Conservation (phyloP, 352 stramenopile species). For the Aphanomyces astaci region DNA sequence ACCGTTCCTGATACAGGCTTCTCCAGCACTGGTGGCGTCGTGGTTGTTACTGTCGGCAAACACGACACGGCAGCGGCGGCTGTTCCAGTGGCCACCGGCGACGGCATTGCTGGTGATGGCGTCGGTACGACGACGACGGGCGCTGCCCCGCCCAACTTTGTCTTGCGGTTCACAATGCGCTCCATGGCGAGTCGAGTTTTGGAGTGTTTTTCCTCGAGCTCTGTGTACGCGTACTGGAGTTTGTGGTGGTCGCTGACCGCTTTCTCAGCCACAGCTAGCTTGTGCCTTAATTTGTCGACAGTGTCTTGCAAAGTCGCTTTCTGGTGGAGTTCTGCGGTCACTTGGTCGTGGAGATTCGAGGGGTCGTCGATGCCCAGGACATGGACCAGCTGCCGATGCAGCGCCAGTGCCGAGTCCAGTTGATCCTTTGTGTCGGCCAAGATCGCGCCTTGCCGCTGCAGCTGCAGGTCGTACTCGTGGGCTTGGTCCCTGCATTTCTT, state of each 20-base stretch:
- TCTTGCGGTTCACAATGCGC: constrained; percentile 2
- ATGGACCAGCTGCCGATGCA: not conserved
- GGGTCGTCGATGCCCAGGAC: not conserved
- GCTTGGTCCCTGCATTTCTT: constrained; percentile 20
- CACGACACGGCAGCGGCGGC: not conserved
- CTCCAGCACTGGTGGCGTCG: not conserved
- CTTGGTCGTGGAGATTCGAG: not conserved
- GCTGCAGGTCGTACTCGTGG: not conserved
- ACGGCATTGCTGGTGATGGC: not conserved
- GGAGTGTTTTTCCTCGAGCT: constrained; percentile 1
- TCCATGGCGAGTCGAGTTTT: constrained; percentile 5
- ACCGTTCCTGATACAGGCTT: too few relatives aligned
- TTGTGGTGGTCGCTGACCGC: not conserved
- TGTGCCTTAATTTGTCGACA: constrained; percentile 5
- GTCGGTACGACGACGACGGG: not conserved
- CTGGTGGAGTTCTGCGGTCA: not conserved
- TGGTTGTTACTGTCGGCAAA: not conserved
- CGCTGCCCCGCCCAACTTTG: not conserved
- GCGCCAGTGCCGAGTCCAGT: not conserved
- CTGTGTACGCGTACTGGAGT: not conserved
- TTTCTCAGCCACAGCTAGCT: not conserved
- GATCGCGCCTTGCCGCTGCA: not conserved
- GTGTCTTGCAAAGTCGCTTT: not conserved
- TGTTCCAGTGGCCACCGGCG: not conserved
- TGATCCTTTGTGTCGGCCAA: not conserved